phyloP scores from a whole-genome alignment of 2,329 filamentous ascomycete species.

The Whalleya microplaca region DNA sequence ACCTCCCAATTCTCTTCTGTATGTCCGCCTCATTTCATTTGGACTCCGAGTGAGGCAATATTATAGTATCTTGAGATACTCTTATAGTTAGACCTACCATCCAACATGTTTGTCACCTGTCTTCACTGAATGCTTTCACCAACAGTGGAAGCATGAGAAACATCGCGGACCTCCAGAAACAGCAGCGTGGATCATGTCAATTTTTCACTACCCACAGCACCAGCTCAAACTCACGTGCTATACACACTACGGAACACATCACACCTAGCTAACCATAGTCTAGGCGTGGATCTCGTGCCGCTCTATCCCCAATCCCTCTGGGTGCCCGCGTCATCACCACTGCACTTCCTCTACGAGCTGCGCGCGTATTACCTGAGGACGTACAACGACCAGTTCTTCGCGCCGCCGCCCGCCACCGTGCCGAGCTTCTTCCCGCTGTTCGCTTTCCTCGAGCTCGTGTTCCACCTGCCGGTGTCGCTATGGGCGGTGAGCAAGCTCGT shows the following conservation, averaged over 20 bases:
- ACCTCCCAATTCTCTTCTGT: constrained; percentile 40
- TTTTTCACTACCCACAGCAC: too few relatives aligned
- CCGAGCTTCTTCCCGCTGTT: constrained; percentile 57
- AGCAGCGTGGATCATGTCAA: too few relatives aligned
- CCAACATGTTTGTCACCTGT: too few relatives aligned
- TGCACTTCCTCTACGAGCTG: constrained; percentile 51
- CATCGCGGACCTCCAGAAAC: too few relatives aligned
- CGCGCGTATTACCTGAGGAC: constrained; percentile 50
- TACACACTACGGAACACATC: background rate
- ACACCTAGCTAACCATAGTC: constrained; percentile 5
- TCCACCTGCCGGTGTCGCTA: constrained; percentile 53
- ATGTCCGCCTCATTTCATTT: constrained; percentile 12
- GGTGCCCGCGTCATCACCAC: constrained; percentile 44
- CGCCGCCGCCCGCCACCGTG: constrained; percentile 38
- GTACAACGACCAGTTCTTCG: constrained; percentile 59
- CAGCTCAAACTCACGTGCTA: background rate
- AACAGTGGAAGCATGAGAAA: too few relatives aligned
- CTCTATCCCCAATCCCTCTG: constrained; percentile 56
- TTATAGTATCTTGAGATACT: too few relatives aligned
- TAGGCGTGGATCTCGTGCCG: constrained; percentile 58
- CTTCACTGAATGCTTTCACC: too few relatives aligned
- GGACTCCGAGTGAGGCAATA: too few relatives aligned
- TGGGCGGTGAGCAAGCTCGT: constrained; percentile 51
- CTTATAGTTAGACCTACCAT: too few relatives aligned
- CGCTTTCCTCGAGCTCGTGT: constrained; percentile 52